These are phyloP conservation scores for Cryphonectria radicalis DNA, from an alignment of 2,329 filamentous ascomycete species.

Conservation along the genomic window DNA sequence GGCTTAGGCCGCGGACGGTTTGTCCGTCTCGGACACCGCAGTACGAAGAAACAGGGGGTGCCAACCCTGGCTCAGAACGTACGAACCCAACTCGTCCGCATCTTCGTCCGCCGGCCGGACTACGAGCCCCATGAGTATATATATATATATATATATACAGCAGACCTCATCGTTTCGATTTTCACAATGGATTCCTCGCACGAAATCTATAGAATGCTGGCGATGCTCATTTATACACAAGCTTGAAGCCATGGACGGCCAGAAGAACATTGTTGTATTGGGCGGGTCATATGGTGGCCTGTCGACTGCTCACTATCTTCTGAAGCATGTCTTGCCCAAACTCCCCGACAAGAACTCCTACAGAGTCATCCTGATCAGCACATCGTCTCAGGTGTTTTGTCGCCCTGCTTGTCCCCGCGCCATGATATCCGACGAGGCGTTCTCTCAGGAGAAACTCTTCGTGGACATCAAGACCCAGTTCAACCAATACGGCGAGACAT, in stretches of 20 bases:
- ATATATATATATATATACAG: background rate
- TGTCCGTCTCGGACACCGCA: background rate
- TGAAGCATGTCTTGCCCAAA: conserved; percentile 54
- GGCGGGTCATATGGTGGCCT: conserved; percentile 58
- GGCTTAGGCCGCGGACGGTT: background rate
- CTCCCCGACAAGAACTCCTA: conserved; percentile 42
- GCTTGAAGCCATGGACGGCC: background rate
- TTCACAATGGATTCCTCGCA: background rate
- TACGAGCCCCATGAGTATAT: background rate
- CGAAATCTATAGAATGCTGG: background rate
- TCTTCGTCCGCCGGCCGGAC: background rate
- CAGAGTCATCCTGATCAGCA: conserved; percentile 48
- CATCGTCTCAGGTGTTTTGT: conserved; percentile 46
- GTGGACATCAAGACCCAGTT: conserved; percentile 44
- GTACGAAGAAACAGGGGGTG: background rate
- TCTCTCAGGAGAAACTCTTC: conserved; percentile 51
- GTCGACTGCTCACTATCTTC: conserved; percentile 56
- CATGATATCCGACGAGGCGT: conserved; percentile 49
- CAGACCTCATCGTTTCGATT: background rate
- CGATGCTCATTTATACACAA: background rate
- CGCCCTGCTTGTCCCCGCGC: conserved; percentile 52
- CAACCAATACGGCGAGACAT: conserved; percentile 41
- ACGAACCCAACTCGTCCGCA: background rate
- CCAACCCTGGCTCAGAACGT: no score
- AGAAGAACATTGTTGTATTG: conserved; percentile 53